Base-by-base conservation (phyloP, 257 asterid species). In the Henckelia pumila region DNA sequence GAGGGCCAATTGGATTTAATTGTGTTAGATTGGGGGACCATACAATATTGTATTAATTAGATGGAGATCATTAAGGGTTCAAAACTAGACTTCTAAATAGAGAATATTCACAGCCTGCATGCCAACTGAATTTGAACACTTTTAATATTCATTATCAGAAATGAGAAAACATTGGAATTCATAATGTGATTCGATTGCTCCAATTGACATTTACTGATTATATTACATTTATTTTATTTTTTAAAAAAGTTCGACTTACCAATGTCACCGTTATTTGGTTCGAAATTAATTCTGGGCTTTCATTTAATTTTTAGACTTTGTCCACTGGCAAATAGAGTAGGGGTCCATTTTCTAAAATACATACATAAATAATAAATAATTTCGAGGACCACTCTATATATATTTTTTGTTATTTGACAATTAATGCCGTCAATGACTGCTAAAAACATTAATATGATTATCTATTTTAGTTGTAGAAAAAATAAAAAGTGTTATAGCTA, bases 371-470 rank as follows among this genome's bases (percentile, higher is more conserved):
- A 40, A 40, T 40, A 11, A 28, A 28, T 28, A 3, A 4, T 28
- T 28, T 28, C 52, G 13, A 20, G 68, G 74, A 70, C 74, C 74
- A 32, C 74, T 50, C 32, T 50, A 70, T 56, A 44, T 47, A 4
- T 40, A 0, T 3, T 0, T 47, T 16, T 47, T 47, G 21, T 47
- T 47, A 47, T 47, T 16, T 16, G 53, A 44, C 20, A 44, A 44
- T 44, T 47, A 16, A 47, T 47, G 8, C 21, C 21, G 8, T 14
- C 20, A 4, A 14, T 21, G 21, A 5, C 20, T 47, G 3, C 3
- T 47, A 47, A 47, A 47, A 47, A 5, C 8, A 16, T 14, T 47
- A 47, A 47, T 17, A 47, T 47, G 8, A 47, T 47, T 47, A 16
- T 16, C 6, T 5, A 16, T 47, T 47, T 47, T 47, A 47, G 14